Percentiles rank a stretch among this genome's conserved stretches.
Evolutionary conservation across 805 yeast species (phyloP).

Genomic region (Cyberlindnera subsufficiens): DNA sequence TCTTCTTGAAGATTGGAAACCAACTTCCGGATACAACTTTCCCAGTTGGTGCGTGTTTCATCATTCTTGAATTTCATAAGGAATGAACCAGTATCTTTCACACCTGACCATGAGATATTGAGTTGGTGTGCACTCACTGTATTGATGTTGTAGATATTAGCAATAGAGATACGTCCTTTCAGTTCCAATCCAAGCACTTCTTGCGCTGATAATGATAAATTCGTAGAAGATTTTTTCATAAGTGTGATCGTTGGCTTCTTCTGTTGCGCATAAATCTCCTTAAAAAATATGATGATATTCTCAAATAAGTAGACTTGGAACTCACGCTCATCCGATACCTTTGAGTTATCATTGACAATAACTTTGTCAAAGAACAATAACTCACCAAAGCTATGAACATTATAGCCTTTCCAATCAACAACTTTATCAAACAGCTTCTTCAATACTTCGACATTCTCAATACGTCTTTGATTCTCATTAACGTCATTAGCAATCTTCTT

Average conservation of each 20-base stretch:
- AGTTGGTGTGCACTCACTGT: slow-evolving; percentile 47
- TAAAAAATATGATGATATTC: slow-evolving; percentile 55
- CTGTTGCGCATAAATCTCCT: slow-evolving; percentile 41
- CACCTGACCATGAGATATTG: slow-evolving; percentile 77
- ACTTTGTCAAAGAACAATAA: slow-evolving; percentile 70
- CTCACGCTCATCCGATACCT: slow-evolving; percentile 65
- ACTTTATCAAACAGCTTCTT: slow-evolving; percentile 70
- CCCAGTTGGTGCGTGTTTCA: slow-evolving; percentile 83
- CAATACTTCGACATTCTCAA: slow-evolving; percentile 74
- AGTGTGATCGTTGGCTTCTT: slow-evolving; percentile 45
- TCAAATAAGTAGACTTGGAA: slow-evolving; percentile 89
- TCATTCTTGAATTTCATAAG: slow-evolving; percentile 78
- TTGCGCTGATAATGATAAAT: slow-evolving; percentile 6
- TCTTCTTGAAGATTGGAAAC: slow-evolving; percentile 28
- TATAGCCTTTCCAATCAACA: slow-evolving; percentile 89
- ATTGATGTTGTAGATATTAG: slow-evolving; percentile 50
- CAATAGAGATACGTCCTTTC: slow-evolving; percentile 78
- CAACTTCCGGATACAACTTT: slow-evolving; percentile 48
- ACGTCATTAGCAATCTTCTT: slow-evolving; percentile 82
- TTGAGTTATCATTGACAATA: slow-evolving; percentile 52
- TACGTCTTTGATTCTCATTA: slow-evolving; percentile 88
- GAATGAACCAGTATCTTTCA: slow-evolving; percentile 81
- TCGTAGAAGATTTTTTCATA: slow-evolving; percentile 31
- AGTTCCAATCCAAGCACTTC: slow-evolving; percentile 45
- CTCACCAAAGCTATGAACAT: slow-evolving; percentile 76